Base-by-base conservation (phyloP, 805 yeast species). In the Ogataea salicorniae region DNA sequence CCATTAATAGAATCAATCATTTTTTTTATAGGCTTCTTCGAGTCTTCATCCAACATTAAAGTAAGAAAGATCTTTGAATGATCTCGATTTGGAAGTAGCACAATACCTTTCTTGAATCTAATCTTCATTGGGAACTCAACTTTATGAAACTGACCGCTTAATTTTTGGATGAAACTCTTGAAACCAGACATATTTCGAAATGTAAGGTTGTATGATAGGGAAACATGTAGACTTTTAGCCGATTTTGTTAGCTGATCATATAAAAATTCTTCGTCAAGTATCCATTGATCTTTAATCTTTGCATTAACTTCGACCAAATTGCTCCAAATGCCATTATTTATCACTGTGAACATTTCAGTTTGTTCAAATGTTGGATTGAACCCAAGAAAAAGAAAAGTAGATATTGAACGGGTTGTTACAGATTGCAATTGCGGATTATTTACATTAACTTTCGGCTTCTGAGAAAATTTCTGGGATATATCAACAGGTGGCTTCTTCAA, bases 141-240 rank as follows among this genome's bases (percentile, higher is more conserved):
- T 2, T 18, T 17, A 9, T 8, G 1, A 9, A 11, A 7, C 3
- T 29, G 11, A 22, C 16, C 13, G 31, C 42, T 13, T 11, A 55
- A 22, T 17, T 11, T 4, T 14, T 38, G 16, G 2, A 42, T 6
- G 38, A 53, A 46, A 2, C 15, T 9, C 4, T 41, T 33, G 8
- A 46, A 40, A 4, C 45, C 40, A 1, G 16, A 1, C 8, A 39
- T 33, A 8, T 35, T 39, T n/a, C 38, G 39, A 37, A 56, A 54
- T 9, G 51, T 41, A 17, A 56, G n/a, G 39, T 56, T 56, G 36
- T 47, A 56, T 0, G 58, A 52, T 13, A 58, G 42, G 14, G 62
- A 58, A 5, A 58, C 42, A 39, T 58, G 62, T 3, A 54, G 40
- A 14, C 48, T 47, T 15, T 47, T 52, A 22, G 18, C 7, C 4